Evolutionary conservation across 2,329 filamentous ascomycete species (phyloP).

Genomic region (Tolypocladium sp.): DNA sequence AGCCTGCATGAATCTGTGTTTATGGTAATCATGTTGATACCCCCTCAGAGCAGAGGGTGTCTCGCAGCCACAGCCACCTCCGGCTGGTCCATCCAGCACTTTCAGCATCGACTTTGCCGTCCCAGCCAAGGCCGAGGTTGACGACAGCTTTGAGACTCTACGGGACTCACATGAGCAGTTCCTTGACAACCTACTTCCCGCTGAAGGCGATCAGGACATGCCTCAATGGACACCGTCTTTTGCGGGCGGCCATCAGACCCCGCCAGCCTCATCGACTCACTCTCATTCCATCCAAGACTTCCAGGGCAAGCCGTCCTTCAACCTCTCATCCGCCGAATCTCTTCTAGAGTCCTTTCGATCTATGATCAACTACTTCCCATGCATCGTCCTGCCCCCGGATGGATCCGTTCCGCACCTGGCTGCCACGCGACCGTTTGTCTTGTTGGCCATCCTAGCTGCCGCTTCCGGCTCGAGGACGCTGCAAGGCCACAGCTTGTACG

Average conservation of each 20-base stretch:
- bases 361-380: conserved; percentile 36
- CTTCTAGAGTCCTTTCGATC: conserved; percentile 32
- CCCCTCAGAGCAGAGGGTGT: not conserved
- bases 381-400: conserved; percentile 28
- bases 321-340: conserved; percentile 40
- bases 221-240: conserved; percentile 10
- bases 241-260: conserved; percentile 13
- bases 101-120: conserved; percentile 45
- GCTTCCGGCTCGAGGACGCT: conserved; percentile 37
- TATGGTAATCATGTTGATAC: not conserved
- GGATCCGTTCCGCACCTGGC: conserved; percentile 35
- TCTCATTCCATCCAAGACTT: conserved; percentile 27
- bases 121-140: conserved; percentile 25
- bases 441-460: conserved; percentile 44
- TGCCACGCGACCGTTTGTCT: conserved; percentile 38
- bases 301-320: conserved; percentile 42
- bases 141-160: conserved; percentile 31
- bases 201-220: conserved; percentile 12
- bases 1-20: conserved; percentile 7
- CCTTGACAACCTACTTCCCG: conserved; percentile 30
- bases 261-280: conserved; percentile 15
- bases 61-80: conserved; percentile 10
- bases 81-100: conserved; percentile 34
- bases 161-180: conserved; percentile 31
- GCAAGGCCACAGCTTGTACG: conserved; percentile 44